Percentiles rank a stretch among this genome's conserved stretches.
Conservation (phyloP, 2,329 filamentous ascomycete species). For the Thielaviopsis euricoi region DNA sequence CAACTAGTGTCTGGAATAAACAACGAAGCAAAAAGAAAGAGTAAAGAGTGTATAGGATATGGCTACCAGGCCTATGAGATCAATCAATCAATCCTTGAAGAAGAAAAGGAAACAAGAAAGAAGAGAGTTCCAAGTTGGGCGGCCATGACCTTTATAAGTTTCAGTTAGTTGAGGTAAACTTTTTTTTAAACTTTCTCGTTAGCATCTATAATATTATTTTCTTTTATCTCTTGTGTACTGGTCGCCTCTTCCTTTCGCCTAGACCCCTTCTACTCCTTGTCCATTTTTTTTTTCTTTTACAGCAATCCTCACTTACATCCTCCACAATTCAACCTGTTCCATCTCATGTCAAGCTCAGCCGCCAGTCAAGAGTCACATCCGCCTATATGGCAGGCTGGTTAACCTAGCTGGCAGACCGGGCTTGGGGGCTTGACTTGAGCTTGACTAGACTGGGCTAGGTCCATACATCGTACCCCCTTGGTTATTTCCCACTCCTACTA, state of each 20-base stretch:
- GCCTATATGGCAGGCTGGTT: not conserved
- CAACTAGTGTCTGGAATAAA: not conserved
- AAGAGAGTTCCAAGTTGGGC: not conserved
- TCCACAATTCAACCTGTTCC: not conserved
- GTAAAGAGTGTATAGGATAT: not conserved
- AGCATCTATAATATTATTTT: too few species aligned
- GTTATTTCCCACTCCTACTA: not conserved
- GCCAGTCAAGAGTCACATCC: not conserved
- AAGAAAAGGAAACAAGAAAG: not conserved
- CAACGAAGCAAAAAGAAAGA: not conserved
- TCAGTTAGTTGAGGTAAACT: not conserved
- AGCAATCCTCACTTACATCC: not conserved
- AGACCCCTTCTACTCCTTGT: not conserved
- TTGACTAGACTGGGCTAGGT: not conserved
- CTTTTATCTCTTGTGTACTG: too few species aligned
- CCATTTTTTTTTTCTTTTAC: too few species aligned
- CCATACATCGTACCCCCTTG: not conserved
- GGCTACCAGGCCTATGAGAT: not conserved
- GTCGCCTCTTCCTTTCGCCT: not conserved
- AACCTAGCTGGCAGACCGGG: not conserved
- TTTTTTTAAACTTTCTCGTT: not conserved
- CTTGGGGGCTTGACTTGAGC: not conserved
- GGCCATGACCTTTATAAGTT: not conserved
- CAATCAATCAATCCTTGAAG: not conserved
- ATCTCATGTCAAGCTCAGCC: not conserved